Base-by-base conservation (phyloP, 176 grass and related monocot genomes). In the Ensete ventricosum region DNA sequence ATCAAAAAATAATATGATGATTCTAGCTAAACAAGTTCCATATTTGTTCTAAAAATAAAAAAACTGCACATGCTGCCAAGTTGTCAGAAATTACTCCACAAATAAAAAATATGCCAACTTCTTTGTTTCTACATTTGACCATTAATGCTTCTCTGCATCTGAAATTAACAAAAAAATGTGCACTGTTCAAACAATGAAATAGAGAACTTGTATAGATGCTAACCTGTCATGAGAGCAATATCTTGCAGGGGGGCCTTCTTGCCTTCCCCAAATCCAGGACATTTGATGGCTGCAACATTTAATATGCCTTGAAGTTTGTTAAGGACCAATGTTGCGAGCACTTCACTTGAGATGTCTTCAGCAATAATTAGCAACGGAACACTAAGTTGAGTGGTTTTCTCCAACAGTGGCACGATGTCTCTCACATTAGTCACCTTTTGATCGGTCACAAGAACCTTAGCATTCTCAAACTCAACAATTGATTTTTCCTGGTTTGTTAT, bases 161-260 rank as follows among this genome's bases (percentile, higher is more conserved):
- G 11, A 48, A 68, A 68, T 34, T 43, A 34, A 43, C 4, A 2
- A 34, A 34, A 49, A 26, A 68, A 68, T 34, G 49, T 68, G 22
- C 49, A 72, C 5, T 22, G n/a, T 54, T 8, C 17, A 24, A 54
- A 54, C 22, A 53, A 11, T 21, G 10, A 72, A 72, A 3, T 23
- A 52, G 27, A 20, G 2, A 72, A 72, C 14, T 5, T 72, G 49
- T 13, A 76, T 27, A 34, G 34, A 64, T 16, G 10, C 74, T 63
- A 60, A 97, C 93, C 93, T 88, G 90, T 97, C 87, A 97, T 87
- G 55, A 86, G 91, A 83, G 90, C 90, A 85, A 97, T 97, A 81
- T 97, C 94, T 85, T 93, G 94, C 17, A 97, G 86, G 80, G 91
- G 83, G 67, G 85, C 94, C 82, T 90, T 93, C 86, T 97, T 97